phyloP scores from a whole-genome alignment of 257 asterid species.

The Lithospermum erythrorhizon region DNA sequence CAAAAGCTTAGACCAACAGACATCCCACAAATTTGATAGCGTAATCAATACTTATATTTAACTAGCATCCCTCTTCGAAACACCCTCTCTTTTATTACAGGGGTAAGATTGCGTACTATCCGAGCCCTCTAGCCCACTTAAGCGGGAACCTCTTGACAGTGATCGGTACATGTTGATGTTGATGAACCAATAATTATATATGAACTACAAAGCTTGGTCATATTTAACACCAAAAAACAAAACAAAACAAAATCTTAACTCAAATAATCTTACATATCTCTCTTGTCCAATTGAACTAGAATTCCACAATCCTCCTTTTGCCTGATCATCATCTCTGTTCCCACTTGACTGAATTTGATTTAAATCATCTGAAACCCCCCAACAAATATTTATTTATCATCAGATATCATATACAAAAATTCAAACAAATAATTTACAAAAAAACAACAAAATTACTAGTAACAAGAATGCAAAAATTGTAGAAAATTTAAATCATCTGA shows the following conservation, averaged over 20 bases:
- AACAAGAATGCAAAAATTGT: neutral
- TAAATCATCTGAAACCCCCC: conserved; percentile 26
- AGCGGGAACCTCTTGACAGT: no score
- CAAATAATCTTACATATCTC: conserved; percentile 16
- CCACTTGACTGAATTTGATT: conserved; percentile 22
- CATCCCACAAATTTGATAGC: neutral
- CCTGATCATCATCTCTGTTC: conserved; percentile 21
- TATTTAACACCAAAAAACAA: neutral
- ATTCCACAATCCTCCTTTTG: conserved; percentile 10
- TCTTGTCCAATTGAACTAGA: conserved; percentile 4
- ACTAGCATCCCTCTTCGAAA: no score
- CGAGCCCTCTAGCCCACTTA: no score
- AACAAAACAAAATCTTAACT: neutral
- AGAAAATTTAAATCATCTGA: conserved; percentile 32
- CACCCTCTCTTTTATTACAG: no score
- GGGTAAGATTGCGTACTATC: no score
- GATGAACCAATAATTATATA: no score
- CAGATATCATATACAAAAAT: neutral
- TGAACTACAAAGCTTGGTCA: no score
- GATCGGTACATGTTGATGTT: no score
- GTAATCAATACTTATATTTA: no score
- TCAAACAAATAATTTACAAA: neutral
- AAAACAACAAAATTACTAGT: neutral
- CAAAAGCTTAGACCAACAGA: no score
- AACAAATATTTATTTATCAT: conserved; percentile 6